Conservation (phyloP, 768 basidiomycete genomes). For the Auriscalpium orientale region DNA sequence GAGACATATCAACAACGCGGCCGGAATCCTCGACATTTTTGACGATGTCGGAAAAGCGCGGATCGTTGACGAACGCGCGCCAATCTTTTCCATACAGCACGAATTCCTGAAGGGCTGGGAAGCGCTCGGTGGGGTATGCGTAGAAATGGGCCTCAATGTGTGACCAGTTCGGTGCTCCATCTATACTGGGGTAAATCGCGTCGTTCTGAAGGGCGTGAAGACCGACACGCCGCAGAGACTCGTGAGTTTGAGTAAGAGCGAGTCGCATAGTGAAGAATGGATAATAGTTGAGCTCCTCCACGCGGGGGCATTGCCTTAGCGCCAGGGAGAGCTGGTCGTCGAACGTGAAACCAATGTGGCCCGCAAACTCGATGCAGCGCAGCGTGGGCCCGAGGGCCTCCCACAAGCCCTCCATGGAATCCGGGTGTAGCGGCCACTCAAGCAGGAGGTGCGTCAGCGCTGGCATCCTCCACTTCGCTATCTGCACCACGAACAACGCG, state of each 20-base stretch:
- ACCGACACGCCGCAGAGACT: slow-evolving; percentile 37
- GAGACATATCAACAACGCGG: neutral
- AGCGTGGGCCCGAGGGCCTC: slow-evolving; percentile 35
- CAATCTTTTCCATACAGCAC: slow-evolving; percentile 46
- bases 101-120: slow-evolving; percentile 40
- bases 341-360: slow-evolving; percentile 45
- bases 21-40: neutral
- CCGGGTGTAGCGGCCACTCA: slow-evolving; percentile 39
- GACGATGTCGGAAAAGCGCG: neutral
- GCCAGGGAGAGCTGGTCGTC: slow-evolving; percentile 40
- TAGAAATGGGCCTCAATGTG: slow-evolving; percentile 41
- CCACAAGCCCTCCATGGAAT: slow-evolving; percentile 8
- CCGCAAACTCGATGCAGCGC: slow-evolving; percentile 49
- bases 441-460: slow-evolving; percentile 43
- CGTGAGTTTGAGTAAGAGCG: slow-evolving; percentile 10
- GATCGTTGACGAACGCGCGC: slow-evolving; percentile 25
- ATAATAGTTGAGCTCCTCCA: slow-evolving; percentile 48
- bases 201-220: slow-evolving; percentile 43
- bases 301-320: slow-evolving; percentile 37
- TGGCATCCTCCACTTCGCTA: slow-evolving; percentile 46
- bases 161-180: slow-evolving; percentile 29
- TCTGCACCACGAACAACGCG: slow-evolving; percentile 41
- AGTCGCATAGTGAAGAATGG: slow-evolving; percentile 19
- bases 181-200: neutral
- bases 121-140: slow-evolving; percentile 30